Evolutionary conservation across 306 rosid species (phyloP), one percentile per base, ranked within the genome.

Genomic region (Fagus sylvatica): DNA sequence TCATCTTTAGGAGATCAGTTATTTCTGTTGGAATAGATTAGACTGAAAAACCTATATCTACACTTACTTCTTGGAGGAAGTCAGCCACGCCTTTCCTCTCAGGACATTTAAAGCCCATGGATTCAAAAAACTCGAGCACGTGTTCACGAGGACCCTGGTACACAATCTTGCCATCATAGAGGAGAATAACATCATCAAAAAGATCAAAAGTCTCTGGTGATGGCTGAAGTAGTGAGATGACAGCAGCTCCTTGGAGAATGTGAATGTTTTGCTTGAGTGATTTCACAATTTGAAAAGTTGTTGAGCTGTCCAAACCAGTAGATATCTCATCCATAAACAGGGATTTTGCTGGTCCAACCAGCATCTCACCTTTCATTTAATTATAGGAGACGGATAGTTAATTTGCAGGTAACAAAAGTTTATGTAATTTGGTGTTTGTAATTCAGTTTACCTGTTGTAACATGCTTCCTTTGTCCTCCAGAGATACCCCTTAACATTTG

Each of bases 321-420:
- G 88, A 87, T 66, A 87, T 87, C 65, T 87, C 88, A 15, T 87
- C 88, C 90, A 87, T 87, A 78, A 87, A 82, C 60, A 87, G 74
- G 28, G 76, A 86, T 0, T 79, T 87, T 37, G 88, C 76, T 11
- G 90, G 84, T 69, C 88, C 88, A 81, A 83, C 85, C 41, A 87
- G 73, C 79, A 84, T 87, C 74, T 87, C 90, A 73, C 88, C 88
- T 87, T 60, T 28, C 34, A 28, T 67, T 19, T 19, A 34, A 33
- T 11, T 2, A 40, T 53, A 19, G 2, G 4, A 61, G 16, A 36
- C 34, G 9, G 15, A 12, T 33, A 22, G 7, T 65, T 13, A 2
- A 65, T 56, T 56, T 1, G 13, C 51, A 9, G 10, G 51, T 43
- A 9, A 43, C 51, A 43, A 43, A 43, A 43, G 13, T 43, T 43